Evolutionary conservation across 2,329 filamentous ascomycete species (phyloP).

Genomic region (Talaromyces verruculosus): DNA sequence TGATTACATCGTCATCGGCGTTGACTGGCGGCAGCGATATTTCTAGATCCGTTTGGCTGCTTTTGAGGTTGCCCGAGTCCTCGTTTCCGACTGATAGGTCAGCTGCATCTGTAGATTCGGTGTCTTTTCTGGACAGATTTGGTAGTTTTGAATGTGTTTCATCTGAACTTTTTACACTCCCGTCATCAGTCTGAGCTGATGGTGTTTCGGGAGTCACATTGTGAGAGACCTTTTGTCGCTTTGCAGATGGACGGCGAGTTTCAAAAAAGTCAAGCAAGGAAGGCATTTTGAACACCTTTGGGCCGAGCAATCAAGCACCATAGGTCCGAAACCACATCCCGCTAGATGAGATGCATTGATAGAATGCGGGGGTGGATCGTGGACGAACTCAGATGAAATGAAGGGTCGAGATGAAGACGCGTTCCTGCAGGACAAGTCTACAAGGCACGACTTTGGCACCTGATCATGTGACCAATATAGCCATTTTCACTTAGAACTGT

Average conservation of each 20-base stretch:
- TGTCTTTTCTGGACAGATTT: constrained; percentile 19
- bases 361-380: constrained; percentile 7
- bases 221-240: constrained; percentile 33
- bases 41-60: constrained; percentile 65
- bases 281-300: constrained; percentile 18
- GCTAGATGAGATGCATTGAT: background rate
- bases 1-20: constrained; percentile 69
- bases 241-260: constrained; percentile 32
- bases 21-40: constrained; percentile 67
- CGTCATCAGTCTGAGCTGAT: background rate
- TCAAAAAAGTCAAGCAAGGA: constrained; percentile 41
- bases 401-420: background rate
- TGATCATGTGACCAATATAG: constrained; percentile 11
- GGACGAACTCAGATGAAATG: background rate
- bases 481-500: constrained; percentile 27
- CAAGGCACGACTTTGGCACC: constrained; percentile 9
- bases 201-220: constrained; percentile 16
- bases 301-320: background rate
- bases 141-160: background rate
- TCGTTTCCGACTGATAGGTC: constrained; percentile 40
- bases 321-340: background rate
- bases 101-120: constrained; percentile 39
- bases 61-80: constrained; percentile 31
- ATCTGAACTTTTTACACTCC: background rate
- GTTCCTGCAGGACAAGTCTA: constrained; percentile 1